phyloP scores from a whole-genome alignment of 495 filamentous ascomycete genomes.

The Penicillium macrosclerotiorum region DNA sequence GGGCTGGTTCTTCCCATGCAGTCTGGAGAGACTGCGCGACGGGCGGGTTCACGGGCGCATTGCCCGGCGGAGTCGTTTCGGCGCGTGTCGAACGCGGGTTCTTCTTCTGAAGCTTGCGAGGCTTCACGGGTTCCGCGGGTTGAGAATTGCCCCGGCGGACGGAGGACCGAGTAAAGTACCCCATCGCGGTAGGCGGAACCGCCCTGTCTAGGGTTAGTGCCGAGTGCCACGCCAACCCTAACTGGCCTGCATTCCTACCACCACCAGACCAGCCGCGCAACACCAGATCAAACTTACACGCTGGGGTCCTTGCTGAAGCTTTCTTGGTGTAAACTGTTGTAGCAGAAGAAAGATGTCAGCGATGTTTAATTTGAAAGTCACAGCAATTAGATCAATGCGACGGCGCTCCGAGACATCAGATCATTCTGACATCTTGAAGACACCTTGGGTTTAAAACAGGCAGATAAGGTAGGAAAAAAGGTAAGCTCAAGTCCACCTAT shows the following conservation, averaged over 20 bases:
- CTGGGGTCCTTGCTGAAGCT: background rate
- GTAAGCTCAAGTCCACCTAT: background rate
- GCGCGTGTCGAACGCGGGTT: constrained; percentile 15
- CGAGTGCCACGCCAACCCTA: constrained; percentile 17
- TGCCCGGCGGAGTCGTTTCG: background rate
- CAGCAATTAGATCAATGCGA: background rate
- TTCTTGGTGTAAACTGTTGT: background rate
- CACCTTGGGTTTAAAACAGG: background rate
- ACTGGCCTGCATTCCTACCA: constrained; percentile 4
- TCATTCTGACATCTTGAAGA: background rate
- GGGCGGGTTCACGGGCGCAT: constrained; percentile 7
- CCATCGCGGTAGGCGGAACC: constrained; percentile 25
- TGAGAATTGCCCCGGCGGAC: constrained; percentile 13
- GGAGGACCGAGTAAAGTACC: constrained; percentile 16
- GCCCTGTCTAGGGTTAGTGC: constrained; percentile 26
- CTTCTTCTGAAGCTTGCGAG: constrained; percentile 17
- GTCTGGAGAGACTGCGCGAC: constrained; percentile 3
- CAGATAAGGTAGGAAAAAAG: background rate
- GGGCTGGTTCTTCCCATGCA: constrained; percentile 12
- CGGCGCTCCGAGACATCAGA: background rate
- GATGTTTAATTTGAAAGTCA: background rate
- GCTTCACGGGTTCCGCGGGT: constrained; percentile 14
- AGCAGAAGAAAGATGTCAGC: background rate
- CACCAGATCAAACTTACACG: background rate
- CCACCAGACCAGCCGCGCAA: background rate